phyloP scores from a whole-genome alignment of 2,329 filamentous ascomycete genomes.

The Arthrobotrys megalospora region DNA sequence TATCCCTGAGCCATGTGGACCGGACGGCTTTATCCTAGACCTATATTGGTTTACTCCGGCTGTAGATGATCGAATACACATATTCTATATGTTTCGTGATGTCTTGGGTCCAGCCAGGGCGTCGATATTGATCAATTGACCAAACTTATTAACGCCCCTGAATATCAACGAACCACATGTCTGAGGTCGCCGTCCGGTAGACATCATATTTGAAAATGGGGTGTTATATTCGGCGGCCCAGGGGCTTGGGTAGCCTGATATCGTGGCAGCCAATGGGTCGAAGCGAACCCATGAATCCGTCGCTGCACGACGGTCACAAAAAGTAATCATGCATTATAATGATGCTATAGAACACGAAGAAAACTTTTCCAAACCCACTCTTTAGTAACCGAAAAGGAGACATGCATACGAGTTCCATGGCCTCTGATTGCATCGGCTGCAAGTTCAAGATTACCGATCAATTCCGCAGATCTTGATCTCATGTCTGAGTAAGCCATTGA shows the following conservation, averaged over 20 bases:
- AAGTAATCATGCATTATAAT: conserved; percentile 39
- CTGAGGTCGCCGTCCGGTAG: conserved; percentile 49
- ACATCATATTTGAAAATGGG: conserved; percentile 19
- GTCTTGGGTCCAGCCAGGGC: conserved; percentile 27
- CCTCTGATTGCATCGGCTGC: conserved; percentile 43
- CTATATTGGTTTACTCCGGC: conserved; percentile 38
- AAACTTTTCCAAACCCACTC: conserved; percentile 43
- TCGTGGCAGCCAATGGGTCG: conserved; percentile 49
- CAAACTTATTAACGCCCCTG: conserved; percentile 42
- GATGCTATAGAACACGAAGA: conserved; percentile 36
- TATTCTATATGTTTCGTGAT: conserved; percentile 36
- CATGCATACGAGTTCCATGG: conserved; percentile 42
- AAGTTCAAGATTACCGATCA: conserved; percentile 57
- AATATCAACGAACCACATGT: conserved; percentile 23
- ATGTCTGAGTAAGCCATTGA: conserved; percentile 23
- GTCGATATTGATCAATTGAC: conserved; percentile 27
- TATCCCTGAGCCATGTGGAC: conserved; percentile 28
- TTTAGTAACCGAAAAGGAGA: conserved; percentile 46
- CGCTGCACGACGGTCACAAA: conserved; percentile 47
- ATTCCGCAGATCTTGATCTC: conserved; percentile 53
- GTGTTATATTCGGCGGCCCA: conserved; percentile 53
- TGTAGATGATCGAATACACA: conserved; percentile 6
- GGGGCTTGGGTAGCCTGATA: conserved; percentile 50
- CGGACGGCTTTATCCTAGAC: conserved; percentile 5
- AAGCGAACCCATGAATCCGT: conserved; percentile 30